phyloP scores from a whole-genome alignment of 305 asterid species.

The Plantago lanceolata region DNA sequence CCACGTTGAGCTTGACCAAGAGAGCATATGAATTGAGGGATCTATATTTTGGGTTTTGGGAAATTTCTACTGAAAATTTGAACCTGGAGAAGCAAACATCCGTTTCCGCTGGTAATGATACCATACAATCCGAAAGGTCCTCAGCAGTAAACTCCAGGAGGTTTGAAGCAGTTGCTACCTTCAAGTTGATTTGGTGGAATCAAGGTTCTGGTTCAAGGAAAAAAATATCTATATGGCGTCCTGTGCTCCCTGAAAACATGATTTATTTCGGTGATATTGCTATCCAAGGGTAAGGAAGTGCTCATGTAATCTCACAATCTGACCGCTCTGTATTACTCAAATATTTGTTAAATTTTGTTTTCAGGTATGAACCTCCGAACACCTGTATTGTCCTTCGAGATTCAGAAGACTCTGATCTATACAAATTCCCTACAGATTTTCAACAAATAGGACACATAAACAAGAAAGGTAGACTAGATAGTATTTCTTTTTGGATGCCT shows the following conservation, averaged over 20 bases:
- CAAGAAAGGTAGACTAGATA: conserved; percentile 60
- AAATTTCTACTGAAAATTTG: conserved; percentile 38
- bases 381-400: conserved; percentile 74
- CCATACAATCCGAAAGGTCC: conserved; percentile 53
- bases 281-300: conserved; percentile 58
- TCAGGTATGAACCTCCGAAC: conserved; percentile 88
- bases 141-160: conserved; percentile 63
- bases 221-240: conserved; percentile 91
- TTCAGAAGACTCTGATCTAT: conserved; percentile 59
- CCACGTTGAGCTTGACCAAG: conserved; percentile 42
- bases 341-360: conserved; percentile 23
- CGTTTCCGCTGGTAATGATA: conserved; percentile 45
- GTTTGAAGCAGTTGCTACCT: conserved; percentile 79
- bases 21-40: conserved; percentile 78
- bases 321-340: conserved; percentile 7
- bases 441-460: conserved; percentile 67
- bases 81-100: conserved; percentile 36
- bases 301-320: neutral
- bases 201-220: conserved; percentile 90
- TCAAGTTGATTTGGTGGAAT: conserved; percentile 86
- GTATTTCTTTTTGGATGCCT: conserved; percentile 85
- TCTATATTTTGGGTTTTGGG: conserved; percentile 50
- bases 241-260: conserved; percentile 77
- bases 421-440: conserved; percentile 69
- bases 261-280: conserved; percentile 90